These are phyloP conservation scores for Priceomyces haplophilus DNA, from an alignment of 805 yeast genomes.

Conservation along the genomic window DNA sequence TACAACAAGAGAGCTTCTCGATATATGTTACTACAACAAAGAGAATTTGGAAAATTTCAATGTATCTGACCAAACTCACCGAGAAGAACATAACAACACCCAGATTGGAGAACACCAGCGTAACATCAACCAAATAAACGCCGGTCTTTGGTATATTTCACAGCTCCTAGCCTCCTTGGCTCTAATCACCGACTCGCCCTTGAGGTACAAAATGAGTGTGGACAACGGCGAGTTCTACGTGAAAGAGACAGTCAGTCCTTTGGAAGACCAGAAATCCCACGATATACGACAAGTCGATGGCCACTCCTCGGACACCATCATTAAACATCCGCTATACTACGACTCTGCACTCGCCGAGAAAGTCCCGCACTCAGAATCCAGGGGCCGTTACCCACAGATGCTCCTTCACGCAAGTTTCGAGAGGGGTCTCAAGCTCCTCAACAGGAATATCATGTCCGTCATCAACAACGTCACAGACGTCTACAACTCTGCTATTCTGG, in stretches of 20 bases:
- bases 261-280: background rate
- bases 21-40: conserved; percentile 26
- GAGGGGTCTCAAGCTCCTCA: conserved; percentile 29
- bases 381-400: background rate
- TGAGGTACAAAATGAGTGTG: conserved; percentile 27
- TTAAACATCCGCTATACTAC: conserved; percentile 27
- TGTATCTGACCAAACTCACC: conserved; percentile 7
- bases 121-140: conserved; percentile 27
- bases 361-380: conserved; percentile 4
- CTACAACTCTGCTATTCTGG: conserved; percentile 6
- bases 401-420: conserved; percentile 21
- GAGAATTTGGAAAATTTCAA: conserved; percentile 7
- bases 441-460: conserved; percentile 27
- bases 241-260: conserved; percentile 17
- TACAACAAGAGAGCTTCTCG: conserved; percentile 26
- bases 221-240: conserved; percentile 22
- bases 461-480: conserved; percentile 16
- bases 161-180: conserved; percentile 27
- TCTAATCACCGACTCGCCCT: conserved; percentile 19
- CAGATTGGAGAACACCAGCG: conserved; percentile 7
- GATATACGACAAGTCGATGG: background rate
- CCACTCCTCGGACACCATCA: background rate
- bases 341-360: conserved; percentile 19
- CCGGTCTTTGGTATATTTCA: conserved; percentile 29
- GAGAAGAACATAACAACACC: background rate